phyloP scores from a whole-genome alignment of 495 filamentous ascomycete species.

The Durotheca rogersii region DNA sequence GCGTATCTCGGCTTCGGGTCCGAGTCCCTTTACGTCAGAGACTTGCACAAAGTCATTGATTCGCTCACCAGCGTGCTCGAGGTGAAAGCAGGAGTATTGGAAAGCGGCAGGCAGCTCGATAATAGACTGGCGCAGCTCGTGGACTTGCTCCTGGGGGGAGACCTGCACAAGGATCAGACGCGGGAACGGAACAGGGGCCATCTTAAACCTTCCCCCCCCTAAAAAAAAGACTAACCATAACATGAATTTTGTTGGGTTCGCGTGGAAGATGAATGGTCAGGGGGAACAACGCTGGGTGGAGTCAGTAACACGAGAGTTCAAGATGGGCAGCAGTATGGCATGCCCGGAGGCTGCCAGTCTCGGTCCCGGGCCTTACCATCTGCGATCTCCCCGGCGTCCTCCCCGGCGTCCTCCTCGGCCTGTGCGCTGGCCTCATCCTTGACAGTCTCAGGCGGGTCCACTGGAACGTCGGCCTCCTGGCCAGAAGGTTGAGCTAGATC shows the following conservation, averaged over 20 bases:
- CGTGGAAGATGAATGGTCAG: conserved; percentile 83
- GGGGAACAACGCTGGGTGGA: conserved; percentile 59
- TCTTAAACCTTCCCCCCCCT: no score
- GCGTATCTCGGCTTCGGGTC: conserved; percentile 68
- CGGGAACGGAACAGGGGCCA: no score
- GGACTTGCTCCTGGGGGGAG: conserved; percentile 89
- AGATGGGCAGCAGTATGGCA: no score
- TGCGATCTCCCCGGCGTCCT: conserved; percentile 31
- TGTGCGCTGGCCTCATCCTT: conserved; percentile 33
- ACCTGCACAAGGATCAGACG: conserved; percentile 62
- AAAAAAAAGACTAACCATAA: conserved; percentile 69
- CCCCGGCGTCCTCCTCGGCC: conserved; percentile 26
- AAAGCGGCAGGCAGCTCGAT: conserved; percentile 90
- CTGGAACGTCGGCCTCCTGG: conserved; percentile 26
- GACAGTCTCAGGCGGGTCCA: conserved; percentile 24
- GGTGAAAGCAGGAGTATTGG: conserved; percentile 98
- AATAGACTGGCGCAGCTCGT: conserved; percentile 95
- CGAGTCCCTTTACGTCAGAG: conserved; percentile 82
- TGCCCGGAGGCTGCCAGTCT: neutral
- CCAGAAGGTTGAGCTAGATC: conserved; percentile 22
- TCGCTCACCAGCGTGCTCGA: conserved; percentile 78
- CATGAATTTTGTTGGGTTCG: conserved; percentile 72
- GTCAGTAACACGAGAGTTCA: conserved; percentile 17
- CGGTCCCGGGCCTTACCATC: conserved; percentile 19
- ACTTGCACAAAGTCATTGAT: conserved; percentile 96